Conservation (phyloP, 2,329 filamentous ascomycete species). For the Trichoderma guizhouense region DNA sequence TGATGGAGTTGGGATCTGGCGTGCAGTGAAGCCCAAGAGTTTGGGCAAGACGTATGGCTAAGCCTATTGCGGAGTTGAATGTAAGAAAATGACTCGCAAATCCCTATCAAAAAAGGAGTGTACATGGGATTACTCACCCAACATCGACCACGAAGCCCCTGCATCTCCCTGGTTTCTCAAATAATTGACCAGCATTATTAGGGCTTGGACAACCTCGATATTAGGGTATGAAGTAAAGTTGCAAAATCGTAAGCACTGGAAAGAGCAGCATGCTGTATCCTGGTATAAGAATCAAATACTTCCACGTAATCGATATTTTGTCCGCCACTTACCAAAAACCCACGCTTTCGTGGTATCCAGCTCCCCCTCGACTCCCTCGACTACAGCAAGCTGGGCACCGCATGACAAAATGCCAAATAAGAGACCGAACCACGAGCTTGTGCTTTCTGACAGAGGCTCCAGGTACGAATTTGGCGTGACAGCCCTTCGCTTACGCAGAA, state of each 20-base stretch:
- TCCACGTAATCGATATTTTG: background rate
- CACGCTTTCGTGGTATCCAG: background rate
- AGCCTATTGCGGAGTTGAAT: background rate
- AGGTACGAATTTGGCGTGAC: background rate
- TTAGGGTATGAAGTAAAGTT: slow-evolving; percentile 12
- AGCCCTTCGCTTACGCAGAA: background rate
- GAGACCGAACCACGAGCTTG: background rate
- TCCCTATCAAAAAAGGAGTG: background rate
- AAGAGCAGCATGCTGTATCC: slow-evolving; percentile 3
- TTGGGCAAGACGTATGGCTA: slow-evolving; percentile 9
- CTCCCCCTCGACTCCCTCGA: background rate
- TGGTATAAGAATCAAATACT: background rate
- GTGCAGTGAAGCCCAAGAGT: slow-evolving; percentile 4
- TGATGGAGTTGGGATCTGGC: background rate
- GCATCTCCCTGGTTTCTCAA: slow-evolving; percentile 7
- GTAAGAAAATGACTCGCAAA: background rate
- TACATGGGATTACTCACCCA: slow-evolving; percentile 3
- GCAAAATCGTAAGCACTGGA: slow-evolving; percentile 7
- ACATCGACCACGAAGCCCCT: slow-evolving; percentile 9
- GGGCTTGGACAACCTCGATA: background rate
- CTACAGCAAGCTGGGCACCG: slow-evolving; percentile 1
- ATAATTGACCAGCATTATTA: slow-evolving; percentile 8
- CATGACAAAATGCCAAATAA: background rate
- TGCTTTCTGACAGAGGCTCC: background rate
- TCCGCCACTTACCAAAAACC: background rate